phyloP scores from a whole-genome alignment of 495 filamentous ascomycete genomes.

The Neurospora sp. region DNA sequence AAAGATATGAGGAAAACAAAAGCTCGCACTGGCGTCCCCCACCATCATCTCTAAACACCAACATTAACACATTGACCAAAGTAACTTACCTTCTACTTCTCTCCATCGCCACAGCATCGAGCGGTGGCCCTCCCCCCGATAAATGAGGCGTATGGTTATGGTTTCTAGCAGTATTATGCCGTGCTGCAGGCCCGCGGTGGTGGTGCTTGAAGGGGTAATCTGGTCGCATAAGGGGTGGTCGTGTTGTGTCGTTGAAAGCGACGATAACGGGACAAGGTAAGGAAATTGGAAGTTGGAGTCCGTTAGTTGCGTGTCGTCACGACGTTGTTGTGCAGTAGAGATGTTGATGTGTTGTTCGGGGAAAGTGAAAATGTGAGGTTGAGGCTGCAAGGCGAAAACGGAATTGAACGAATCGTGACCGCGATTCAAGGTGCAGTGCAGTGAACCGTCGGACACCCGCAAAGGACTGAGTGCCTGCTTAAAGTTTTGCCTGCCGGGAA shows the following conservation, averaged over 20 bases:
- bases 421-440: neutral
- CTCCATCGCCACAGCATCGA: conserved; percentile 8
- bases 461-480: neutral
- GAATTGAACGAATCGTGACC: neutral
- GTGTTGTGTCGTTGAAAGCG: no score
- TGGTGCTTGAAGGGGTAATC: neutral
- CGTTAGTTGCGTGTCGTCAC: neutral
- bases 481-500: neutral
- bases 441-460: no score
- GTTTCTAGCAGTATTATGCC: neutral
- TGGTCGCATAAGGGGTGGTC: neutral
- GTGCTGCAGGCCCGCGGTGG: neutral
- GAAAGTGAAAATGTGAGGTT: neutral
- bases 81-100: conserved; percentile 29
- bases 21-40: neutral
- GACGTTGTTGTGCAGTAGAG: neutral
- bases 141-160: neutral
- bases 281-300: neutral
- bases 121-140: neutral
- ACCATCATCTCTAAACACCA: neutral
- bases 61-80: neutral
- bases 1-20: neutral
- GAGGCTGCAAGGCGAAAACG: neutral
- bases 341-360: neutral
- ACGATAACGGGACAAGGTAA: neutral